These are phyloP conservation scores for Hypoxylon perforatum DNA, from an alignment of 495 filamentous ascomycete species.

Conservation along the genomic window DNA sequence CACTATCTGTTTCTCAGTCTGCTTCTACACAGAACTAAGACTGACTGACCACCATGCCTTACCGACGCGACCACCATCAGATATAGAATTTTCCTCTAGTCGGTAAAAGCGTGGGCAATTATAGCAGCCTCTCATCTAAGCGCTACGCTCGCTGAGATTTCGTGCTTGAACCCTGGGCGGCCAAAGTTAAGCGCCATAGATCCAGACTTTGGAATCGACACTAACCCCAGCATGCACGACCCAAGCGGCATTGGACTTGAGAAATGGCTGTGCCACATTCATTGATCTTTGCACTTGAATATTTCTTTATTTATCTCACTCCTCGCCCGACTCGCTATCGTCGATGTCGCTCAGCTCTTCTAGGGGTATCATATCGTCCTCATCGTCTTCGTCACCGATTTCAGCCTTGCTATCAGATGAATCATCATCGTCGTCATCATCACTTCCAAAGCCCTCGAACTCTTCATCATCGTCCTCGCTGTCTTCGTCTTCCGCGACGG, in stretches of 20 bases:
- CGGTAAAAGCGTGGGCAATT: too few relatives aligned
- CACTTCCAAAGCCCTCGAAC: constrained; percentile 64
- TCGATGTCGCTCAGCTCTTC: constrained; percentile 62
- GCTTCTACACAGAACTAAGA: too few relatives aligned
- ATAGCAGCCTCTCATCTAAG: too few relatives aligned
- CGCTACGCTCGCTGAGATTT: too few relatives aligned
- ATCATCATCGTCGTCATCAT: too few relatives aligned
- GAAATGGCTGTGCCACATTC: background rate
- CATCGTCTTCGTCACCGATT: constrained; percentile 51
- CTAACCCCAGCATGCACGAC: background rate
- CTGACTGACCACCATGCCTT: too few relatives aligned
- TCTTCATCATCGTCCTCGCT: constrained; percentile 42
- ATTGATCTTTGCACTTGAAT: background rate
- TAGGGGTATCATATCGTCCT: constrained; percentile 65
- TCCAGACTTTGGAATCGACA: background rate
- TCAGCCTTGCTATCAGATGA: constrained; percentile 47
- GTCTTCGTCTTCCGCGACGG: constrained; percentile 34
- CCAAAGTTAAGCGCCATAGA: background rate
- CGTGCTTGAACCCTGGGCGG: too few relatives aligned
- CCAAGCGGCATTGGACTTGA: too few relatives aligned
- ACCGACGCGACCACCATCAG: too few relatives aligned
- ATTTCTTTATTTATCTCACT: constrained; percentile 28
- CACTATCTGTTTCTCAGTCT: too few relatives aligned
- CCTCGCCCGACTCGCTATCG: constrained; percentile 53
- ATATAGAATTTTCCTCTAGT: too few relatives aligned